phyloP scores from a whole-genome alignment of 106 monocot genomes.

The Narthecium ossifragum region DNA sequence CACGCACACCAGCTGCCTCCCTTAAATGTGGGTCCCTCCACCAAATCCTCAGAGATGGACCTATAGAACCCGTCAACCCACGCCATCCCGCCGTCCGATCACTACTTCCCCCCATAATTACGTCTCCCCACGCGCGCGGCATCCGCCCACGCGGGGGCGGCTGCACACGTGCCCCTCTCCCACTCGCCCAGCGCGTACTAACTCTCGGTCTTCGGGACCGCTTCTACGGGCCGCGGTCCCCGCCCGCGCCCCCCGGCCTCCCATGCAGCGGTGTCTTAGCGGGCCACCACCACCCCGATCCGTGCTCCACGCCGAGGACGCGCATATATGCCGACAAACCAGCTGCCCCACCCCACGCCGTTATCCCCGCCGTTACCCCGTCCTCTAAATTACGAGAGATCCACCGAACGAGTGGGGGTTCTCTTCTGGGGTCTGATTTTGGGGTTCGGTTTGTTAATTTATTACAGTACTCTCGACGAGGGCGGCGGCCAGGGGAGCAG shows the following conservation, averaged over 20 bases:
- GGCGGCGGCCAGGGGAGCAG: conserved; percentile 11
- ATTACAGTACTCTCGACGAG: not conserved
- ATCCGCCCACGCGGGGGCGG: not conserved
- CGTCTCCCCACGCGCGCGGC: not conserved
- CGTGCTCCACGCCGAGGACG: conserved; percentile 19
- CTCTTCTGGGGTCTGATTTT: not conserved
- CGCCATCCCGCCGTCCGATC: no score
- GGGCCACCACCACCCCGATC: conserved; percentile 13
- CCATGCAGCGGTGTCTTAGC: no score
- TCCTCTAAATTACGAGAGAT: not conserved
- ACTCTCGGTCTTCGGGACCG: conserved; percentile 3
- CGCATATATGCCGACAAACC: conserved; percentile 16
- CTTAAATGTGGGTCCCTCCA: no score
- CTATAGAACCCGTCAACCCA: no score
- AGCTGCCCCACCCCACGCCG: not conserved
- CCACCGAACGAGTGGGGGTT: not conserved
- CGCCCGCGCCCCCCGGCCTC: not conserved
- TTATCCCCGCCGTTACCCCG: conserved; percentile 1
- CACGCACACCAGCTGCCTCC: not conserved
- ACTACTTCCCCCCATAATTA: not conserved
- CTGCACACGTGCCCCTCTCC: not conserved
- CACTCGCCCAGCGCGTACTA: not conserved
- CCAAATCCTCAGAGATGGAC: no score
- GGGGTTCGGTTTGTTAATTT: not conserved
- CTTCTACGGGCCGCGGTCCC: not conserved